Base-by-base conservation (phyloP, 1,139 yeast genomes). In the Tardiomyces digboiensis region DNA sequence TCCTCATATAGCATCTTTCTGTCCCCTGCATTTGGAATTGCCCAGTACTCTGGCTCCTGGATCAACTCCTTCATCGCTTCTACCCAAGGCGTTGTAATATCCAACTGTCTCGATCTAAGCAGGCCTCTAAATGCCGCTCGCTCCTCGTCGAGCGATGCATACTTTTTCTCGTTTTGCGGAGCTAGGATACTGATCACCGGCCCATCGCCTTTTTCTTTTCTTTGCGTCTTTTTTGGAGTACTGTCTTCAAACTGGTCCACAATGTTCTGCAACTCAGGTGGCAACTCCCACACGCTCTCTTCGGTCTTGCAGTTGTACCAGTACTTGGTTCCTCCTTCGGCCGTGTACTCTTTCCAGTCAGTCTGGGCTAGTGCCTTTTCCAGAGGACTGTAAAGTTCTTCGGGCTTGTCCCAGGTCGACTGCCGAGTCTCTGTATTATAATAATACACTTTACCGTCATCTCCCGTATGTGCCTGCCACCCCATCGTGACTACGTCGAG, bases 321-420 rank as follows among this genome's bases (percentile, higher is more conserved):
- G 61, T 88, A 89, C 29, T 68, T 68, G 46, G 67, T 68, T 1
- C 91, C 93, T 18, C 81, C 91, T 29, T 82, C 86, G 0, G 91
- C 78, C 1, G 68, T 64, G 49, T 68, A 69, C 47, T 72, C 76
- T 42, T 71, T 71, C 96, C 96, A 89, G n/a, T 68, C 64, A 21
- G 70, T 58, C 36, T 58, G 52, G 12, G 57, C 59, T 33, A 74
- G 55, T 10, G 67, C 67, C 36, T 55, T 50, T 44, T 71, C 64
- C 4, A 48, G 26, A 2, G 38, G 21, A 3, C 71, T 62, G 47
- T 57, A 61, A 29, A 73, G 57, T 42, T 67, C 80, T 22, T 68
- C 76, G 0, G 97, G 97, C 50, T 80, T 76, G 7, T 82, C 85
- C 95, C 97, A 88, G 41, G 81, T 76, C 0, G 95, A 80, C 54